A percentile compares a stretch with the other conserved stretches of the same genome.
Conservation (phyloP, 106 monocot species). For the Vanilla planifolia region DNA sequence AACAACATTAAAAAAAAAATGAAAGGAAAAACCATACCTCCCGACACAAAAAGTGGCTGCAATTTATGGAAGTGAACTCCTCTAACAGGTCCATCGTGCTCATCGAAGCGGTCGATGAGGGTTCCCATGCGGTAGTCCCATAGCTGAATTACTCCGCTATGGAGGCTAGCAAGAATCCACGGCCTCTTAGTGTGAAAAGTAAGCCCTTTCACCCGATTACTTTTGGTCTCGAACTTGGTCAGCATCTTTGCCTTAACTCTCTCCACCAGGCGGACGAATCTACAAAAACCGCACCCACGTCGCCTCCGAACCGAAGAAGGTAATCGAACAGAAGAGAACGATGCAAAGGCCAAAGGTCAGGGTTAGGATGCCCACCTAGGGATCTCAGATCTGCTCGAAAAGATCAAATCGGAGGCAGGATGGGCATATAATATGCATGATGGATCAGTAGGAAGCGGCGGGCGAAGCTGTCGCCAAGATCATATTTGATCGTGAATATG, state of each 20-base stretch:
- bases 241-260: conserved; percentile 24
- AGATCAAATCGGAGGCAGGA: not conserved
- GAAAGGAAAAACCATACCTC: conserved; percentile 28
- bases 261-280: not conserved
- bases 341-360: not conserved
- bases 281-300: not conserved
- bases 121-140: conserved; percentile 80
- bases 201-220: conserved; percentile 59
- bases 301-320: not conserved
- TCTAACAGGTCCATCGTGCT: conserved; percentile 60
- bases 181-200: conserved; percentile 65
- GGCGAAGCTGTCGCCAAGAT: not conserved
- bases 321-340: not conserved
- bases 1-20: not conserved
- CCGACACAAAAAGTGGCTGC: conserved; percentile 72
- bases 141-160: conserved; percentile 58
- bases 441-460: not conserved
- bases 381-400: conserved; percentile 2
- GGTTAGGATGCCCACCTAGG: no score
- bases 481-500: not conserved
- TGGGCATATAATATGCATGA: not conserved
- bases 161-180: conserved; percentile 64
- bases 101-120: conserved; percentile 68
- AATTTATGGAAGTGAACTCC: conserved; percentile 61
- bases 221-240: conserved; percentile 70